Evolutionary conservation across 257 asterid genomes (phyloP).

Genomic region (Scutellaria barbata): DNA sequence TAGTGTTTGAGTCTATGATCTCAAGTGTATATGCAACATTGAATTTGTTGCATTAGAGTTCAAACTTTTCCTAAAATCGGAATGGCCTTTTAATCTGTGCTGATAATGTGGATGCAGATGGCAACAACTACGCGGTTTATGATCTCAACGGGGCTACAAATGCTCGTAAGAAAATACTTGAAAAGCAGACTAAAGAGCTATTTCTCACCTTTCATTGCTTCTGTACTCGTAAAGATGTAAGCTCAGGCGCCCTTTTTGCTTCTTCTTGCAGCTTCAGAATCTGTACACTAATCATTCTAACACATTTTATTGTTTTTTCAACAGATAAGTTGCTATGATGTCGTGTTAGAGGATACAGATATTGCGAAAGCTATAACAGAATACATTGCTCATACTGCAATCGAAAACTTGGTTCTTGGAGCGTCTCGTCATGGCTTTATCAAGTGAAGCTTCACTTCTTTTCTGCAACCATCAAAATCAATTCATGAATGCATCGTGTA

Average conservation of each 20-base stretch:
- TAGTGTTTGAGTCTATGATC: no score
- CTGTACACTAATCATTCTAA: no score
- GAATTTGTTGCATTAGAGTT: background rate
- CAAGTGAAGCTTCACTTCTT: slow-evolving; percentile 49
- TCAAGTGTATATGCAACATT: background rate
- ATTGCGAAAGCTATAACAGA: slow-evolving; percentile 71
- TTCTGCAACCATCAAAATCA: slow-evolving; percentile 5
- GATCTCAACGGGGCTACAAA: slow-evolving; percentile 40
- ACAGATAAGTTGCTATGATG: slow-evolving; percentile 74
- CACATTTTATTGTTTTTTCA: background rate
- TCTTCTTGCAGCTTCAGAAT: background rate
- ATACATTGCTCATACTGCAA: slow-evolving; percentile 65
- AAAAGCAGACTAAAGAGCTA: slow-evolving; percentile 60
- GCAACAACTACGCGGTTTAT: slow-evolving; percentile 33
- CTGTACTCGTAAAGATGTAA: slow-evolving; percentile 82
- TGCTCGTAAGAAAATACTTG: slow-evolving; percentile 46
- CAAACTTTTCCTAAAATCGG: no score
- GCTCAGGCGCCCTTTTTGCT: slow-evolving; percentile 16
- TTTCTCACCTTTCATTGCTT: slow-evolving; percentile 78
- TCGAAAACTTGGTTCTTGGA: slow-evolving; percentile 80
- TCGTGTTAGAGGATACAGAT: slow-evolving; percentile 66
- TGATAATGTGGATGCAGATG: slow-evolving; percentile 47
- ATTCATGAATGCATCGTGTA: background rate
- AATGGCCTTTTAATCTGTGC: background rate
- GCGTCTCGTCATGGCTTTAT: slow-evolving; percentile 78